Conservation (phyloP, 225 moss, liverwort and hornwort species). For the Sphagnum tenellum region DNA sequence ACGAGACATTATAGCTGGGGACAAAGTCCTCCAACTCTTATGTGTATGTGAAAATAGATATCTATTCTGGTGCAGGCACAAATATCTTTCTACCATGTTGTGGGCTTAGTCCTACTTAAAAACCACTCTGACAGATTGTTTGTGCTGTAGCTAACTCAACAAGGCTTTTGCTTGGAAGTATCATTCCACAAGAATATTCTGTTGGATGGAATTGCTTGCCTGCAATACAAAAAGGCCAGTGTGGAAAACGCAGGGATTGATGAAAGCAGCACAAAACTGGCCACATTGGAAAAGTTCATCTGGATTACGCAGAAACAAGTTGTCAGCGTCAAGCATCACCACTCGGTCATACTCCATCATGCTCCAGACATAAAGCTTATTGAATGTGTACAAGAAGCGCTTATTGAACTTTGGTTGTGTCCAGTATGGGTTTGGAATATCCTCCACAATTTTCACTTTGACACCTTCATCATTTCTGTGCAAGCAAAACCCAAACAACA, state of each 20-base stretch:
- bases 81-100: no score
- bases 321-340: constrained; percentile 74
- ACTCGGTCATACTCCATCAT: constrained; percentile 58
- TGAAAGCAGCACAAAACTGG: constrained; percentile 66
- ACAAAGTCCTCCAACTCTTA: no score
- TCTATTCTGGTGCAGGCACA: no score
- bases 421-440: constrained; percentile 51
- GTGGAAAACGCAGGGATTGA: constrained; percentile 74
- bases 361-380: constrained; percentile 73
- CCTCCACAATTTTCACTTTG: constrained; percentile 37
- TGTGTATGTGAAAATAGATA: no score
- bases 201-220: constrained; percentile 13
- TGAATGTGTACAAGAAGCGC: constrained; percentile 41
- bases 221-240: constrained; percentile 69
- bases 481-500: no score
- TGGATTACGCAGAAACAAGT: constrained; percentile 56
- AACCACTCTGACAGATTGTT: no score
- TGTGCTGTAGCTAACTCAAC: no score
- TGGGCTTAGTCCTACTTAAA: no score
- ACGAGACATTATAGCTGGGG: no score
- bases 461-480: constrained; percentile 43
- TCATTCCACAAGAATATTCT: no score
- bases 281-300: constrained; percentile 76
- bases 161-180: no score
- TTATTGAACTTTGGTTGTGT: constrained; percentile 19